Evolutionary conservation across 2,329 filamentous ascomycete genomes (phyloP).

Genomic region (Alternaria alternata): DNA sequence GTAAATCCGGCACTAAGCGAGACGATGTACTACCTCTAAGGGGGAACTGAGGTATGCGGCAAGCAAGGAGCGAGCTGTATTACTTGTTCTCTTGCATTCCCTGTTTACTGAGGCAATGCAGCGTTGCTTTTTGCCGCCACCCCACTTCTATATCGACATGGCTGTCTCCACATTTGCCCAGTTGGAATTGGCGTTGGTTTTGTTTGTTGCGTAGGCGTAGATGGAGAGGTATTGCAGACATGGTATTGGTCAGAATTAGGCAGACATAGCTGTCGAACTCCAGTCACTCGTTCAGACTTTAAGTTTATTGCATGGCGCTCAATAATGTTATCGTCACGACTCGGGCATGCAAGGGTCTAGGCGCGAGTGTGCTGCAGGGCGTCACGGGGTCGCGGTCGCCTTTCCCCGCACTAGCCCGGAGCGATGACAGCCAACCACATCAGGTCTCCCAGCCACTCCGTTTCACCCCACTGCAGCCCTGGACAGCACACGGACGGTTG

Average conservation of each 20-base stretch:
- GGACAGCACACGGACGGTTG: constrained; percentile 33
- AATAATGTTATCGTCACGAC: too few relatives aligned
- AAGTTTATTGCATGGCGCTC: background rate
- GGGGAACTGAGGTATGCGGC: background rate
- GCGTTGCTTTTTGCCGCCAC: constrained; percentile 3
- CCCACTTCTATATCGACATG: background rate
- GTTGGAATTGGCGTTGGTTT: background rate
- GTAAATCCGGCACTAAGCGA: constrained; percentile 35
- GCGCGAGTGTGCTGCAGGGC: constrained; percentile 18
- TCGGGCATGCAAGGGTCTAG: background rate
- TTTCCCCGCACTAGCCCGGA: constrained; percentile 27
- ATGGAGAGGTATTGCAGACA: background rate
- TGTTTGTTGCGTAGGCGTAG: background rate
- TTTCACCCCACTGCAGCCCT: constrained; percentile 41
- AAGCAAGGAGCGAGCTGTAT: too few relatives aligned
- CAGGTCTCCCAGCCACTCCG: constrained; percentile 37
- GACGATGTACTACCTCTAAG: constrained; percentile 45
- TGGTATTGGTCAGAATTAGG: background rate
- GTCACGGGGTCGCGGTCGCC: constrained; percentile 6
- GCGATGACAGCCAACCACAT: constrained; percentile 33
- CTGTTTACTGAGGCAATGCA: background rate
- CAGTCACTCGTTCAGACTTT: background rate
- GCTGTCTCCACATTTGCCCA: background rate
- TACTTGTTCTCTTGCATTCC: background rate
- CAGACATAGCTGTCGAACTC: background rate